phyloP scores from a whole-genome alignment of 23 red algal genomes.

The Gracilaria vermiculophylla region DNA sequence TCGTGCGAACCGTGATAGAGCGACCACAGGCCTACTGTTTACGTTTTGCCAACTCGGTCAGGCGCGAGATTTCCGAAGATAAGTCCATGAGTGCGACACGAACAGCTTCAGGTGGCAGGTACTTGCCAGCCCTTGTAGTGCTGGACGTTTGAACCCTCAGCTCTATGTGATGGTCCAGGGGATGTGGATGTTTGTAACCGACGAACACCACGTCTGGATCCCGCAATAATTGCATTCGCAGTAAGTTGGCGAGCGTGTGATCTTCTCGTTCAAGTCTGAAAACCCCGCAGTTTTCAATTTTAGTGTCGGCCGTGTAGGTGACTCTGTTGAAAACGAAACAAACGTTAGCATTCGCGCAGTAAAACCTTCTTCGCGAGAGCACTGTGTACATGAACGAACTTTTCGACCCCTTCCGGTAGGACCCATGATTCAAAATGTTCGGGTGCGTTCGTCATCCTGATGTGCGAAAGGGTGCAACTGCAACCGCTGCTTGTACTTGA shows the following conservation, averaged over 20 bases:
- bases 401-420: conserved; percentile 88
- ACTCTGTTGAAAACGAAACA: conserved; percentile 34
- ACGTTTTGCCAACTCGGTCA: neutral
- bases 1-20: too few relatives aligned
- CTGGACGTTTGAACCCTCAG: conserved; percentile 76
- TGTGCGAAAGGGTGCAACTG: neutral
- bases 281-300: conserved; percentile 69
- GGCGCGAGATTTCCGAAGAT: neutral
- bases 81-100: conserved; percentile 65
- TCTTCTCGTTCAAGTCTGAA: conserved; percentile 96
- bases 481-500: neutral
- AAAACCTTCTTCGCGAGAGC: neutral
- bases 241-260: conserved; percentile 92
- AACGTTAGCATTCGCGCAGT: neutral
- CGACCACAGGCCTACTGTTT: neutral
- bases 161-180: conserved; percentile 86
- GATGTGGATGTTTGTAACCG: conserved; percentile 93
- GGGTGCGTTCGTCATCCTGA: conserved; percentile 85
- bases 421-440: conserved; percentile 94
- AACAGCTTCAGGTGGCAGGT: conserved; percentile 67
- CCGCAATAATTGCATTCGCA: conserved; percentile 94
- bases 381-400: conserved; percentile 30
- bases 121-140: conserved; percentile 31
- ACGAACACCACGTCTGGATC: conserved; percentile 91
- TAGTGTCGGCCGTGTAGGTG: conserved; percentile 68